phyloP scores from a whole-genome alignment of 306 rosid species.

The Bauhinia variegata region DNA sequence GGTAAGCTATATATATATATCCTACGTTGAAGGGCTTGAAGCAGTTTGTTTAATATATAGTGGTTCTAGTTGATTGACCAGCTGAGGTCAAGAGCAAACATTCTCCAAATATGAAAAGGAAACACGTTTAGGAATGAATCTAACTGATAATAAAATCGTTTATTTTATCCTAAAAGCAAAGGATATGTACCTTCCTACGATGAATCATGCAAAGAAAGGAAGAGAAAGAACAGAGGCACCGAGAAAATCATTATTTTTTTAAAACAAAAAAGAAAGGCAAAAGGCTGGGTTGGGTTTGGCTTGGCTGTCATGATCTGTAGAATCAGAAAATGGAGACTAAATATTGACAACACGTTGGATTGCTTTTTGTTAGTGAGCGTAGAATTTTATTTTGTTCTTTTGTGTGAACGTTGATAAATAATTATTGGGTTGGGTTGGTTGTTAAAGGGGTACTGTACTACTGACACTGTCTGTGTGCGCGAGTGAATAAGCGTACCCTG shows the following conservation, averaged over 20 bases:
- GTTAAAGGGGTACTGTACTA: slow-evolving; percentile 1
- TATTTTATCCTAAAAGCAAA: too few relatives aligned
- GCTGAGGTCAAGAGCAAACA: slow-evolving; percentile 1
- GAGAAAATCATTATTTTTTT: too few relatives aligned
- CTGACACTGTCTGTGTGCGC: too few relatives aligned
- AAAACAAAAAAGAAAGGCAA: background rate
- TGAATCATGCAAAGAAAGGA: background rate
- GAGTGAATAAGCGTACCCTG: slow-evolving; percentile 27
- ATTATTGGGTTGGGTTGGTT: slow-evolving; percentile 30
- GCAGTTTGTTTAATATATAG: background rate
- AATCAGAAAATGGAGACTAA: slow-evolving; percentile 1
- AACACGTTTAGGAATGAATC: background rate
- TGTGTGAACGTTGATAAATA: slow-evolving; percentile 2
- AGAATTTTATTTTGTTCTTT: background rate
- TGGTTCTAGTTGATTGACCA: too few relatives aligned
- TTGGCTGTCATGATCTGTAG: background rate
- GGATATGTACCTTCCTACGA: too few relatives aligned
- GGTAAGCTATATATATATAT: background rate
- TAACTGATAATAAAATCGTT: background rate
- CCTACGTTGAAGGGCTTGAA: background rate
- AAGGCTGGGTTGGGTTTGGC: slow-evolving; percentile 12
- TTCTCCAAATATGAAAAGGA: slow-evolving; percentile 8
- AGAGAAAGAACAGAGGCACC: background rate
- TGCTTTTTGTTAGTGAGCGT: background rate
- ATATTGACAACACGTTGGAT: background rate